These are phyloP conservation scores for Penicillium tannophilum DNA, from an alignment of 495 filamentous ascomycete species.

Conservation along the genomic window DNA sequence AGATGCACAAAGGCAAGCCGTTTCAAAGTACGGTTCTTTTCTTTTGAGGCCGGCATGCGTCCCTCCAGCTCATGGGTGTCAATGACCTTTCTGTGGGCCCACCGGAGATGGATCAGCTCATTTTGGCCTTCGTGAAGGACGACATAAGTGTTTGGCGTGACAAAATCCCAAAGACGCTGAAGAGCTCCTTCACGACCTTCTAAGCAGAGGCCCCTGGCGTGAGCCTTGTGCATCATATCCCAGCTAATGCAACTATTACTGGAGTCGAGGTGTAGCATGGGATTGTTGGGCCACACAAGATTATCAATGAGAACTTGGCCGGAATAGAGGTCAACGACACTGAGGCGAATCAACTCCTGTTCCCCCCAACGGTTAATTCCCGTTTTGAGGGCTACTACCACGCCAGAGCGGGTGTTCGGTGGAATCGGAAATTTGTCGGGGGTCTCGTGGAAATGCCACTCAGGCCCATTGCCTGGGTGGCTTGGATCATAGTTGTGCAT, in stretches of 20 bases:
- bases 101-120: constrained; percentile 34
- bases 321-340: constrained; percentile 46
- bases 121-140: constrained; percentile 31
- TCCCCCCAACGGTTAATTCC: constrained; percentile 31
- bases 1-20: constrained; percentile 28
- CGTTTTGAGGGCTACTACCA: constrained; percentile 57
- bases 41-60: constrained; percentile 1
- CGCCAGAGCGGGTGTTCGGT: constrained; percentile 19
- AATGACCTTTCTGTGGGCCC: constrained; percentile 29
- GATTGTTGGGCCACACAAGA: constrained; percentile 39
- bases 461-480: neutral
- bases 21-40: constrained; percentile 30
- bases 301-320: constrained; percentile 44
- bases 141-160: constrained; percentile 38
- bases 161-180: constrained; percentile 33
- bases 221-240: constrained; percentile 26
- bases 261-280: constrained; percentile 43
- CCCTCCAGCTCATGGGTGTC: constrained; percentile 31
- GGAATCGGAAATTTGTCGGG: neutral
- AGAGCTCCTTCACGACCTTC: constrained; percentile 35
- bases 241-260: constrained; percentile 39
- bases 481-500: too few species aligned
- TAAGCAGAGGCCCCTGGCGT: constrained; percentile 17
- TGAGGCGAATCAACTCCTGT: constrained; percentile 44
- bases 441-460: neutral